These are phyloP conservation scores for Otatea glauca DNA, from an alignment of 176 grass and related monocot genomes.

Conservation along the genomic window DNA sequence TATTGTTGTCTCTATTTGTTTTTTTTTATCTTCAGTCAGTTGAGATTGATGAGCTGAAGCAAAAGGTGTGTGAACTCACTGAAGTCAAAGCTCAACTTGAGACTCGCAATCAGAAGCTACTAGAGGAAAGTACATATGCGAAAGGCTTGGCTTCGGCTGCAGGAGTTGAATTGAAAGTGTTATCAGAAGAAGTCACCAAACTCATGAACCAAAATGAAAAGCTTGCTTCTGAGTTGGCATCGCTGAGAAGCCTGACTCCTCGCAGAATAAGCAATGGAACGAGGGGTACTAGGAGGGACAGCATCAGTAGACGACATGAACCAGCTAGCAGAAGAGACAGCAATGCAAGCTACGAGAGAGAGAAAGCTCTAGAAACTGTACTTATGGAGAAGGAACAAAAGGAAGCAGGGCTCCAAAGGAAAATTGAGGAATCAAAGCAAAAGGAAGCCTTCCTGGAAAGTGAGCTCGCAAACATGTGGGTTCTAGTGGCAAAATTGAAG, in stretches of 20 bases:
- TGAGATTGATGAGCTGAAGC: conserved; percentile 77
- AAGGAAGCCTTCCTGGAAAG: conserved; percentile 90
- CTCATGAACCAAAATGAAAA: conserved; percentile 99
- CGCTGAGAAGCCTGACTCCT: conserved; percentile 67
- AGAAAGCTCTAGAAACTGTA: conserved; percentile 60
- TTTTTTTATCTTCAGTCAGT: conserved; percentile 44
- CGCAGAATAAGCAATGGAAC: conserved; percentile 69
- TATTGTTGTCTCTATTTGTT: background rate
- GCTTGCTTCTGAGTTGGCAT: conserved; percentile 74
- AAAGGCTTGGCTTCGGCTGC: conserved; percentile 97
- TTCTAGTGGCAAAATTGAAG: conserved; percentile 90
- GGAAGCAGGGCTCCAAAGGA: conserved; percentile 86
- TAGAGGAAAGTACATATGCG: conserved; percentile 93
- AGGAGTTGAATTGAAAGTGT: conserved; percentile 91
- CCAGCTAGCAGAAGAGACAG: conserved; percentile 65
- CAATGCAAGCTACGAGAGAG: conserved; percentile 69
- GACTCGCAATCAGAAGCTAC: conserved; percentile 76
- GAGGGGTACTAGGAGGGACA: conserved; percentile 69
- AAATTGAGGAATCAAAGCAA: conserved; percentile 85
- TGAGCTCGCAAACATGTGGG: conserved; percentile 98
- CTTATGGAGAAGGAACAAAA: conserved; percentile 72
- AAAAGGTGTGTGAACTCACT: conserved; percentile 64
- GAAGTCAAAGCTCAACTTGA: conserved; percentile 80
- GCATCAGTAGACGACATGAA: conserved; percentile 68
- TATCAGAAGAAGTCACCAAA: conserved; percentile 99